Evolutionary conservation across 2,329 filamentous ascomycete genomes (phyloP), one percentile per base, ranked within the genome.

Genomic region (Blumeriella jaapii): DNA sequence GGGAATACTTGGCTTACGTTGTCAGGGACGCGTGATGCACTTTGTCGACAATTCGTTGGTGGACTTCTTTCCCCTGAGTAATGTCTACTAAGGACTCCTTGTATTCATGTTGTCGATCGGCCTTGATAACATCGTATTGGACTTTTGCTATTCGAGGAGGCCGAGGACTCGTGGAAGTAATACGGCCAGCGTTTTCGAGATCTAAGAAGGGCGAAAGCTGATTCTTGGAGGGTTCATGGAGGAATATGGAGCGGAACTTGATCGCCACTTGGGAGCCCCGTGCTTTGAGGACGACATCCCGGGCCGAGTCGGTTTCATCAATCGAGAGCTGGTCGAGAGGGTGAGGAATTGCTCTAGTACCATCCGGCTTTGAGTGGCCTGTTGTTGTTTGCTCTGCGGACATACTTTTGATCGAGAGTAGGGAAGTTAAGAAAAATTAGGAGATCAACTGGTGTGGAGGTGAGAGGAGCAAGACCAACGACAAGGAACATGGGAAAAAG

Each of bases 241-340:
- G 57, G 14, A 63, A 75, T 14, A 78, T 60, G 18, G 63, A 61
- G 50, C 76, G 75, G 63, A 74, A 78, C 29, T 74, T 66, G 29
- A 76, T 61, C 2, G 64, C 67, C 13, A 38, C 31, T 19, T 38
- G 19, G 19, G 31, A 32, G 12, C 40, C 40, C 25, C 40, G 31
- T 5, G 31, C 13, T n/a, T 57, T 55, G 18, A 63, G 48, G 34
- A 69, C 53, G 14, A 61, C 53, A 61, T 62, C 16, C 55, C 59
- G 2, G 67, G 71, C 67, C 68, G 74, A 37, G 62, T 62, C 55
- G 12, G 61, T 63, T 51, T 70, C 66, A 13, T 59, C 55, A 27
- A 61, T 38, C 11, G 53, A 60, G 27, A 70, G 56, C 34, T 58
- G 63, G 40, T 62, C 61, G 36, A 69, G 59, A n/a, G 67, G 67